Evolutionary conservation across 1,139 yeast genomes (phyloP).

Genomic region (Hemisphaericaspora lyxosophila): DNA sequence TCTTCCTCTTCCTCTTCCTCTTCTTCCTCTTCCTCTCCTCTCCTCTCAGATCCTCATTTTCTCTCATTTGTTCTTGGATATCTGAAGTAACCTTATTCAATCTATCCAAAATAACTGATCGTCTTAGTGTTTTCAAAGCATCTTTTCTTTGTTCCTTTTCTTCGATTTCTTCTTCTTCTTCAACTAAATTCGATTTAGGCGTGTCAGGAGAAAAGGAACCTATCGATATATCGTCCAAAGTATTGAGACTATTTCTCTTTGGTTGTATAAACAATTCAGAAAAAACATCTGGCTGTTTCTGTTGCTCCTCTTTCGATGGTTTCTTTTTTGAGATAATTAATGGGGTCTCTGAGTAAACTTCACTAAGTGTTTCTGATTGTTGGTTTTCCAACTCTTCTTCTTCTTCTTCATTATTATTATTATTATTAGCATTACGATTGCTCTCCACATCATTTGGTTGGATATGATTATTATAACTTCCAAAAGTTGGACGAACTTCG

Average conservation of each 20-base stretch:
- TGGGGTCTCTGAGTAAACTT: slow-evolving; percentile 42
- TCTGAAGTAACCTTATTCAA: slow-evolving; percentile 43
- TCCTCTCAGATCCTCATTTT: slow-evolving; percentile 16
- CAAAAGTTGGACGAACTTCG: slow-evolving; percentile 12
- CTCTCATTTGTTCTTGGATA: slow-evolving; percentile 35
- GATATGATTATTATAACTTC: slow-evolving; percentile 7
- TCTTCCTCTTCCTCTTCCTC: not conserved
- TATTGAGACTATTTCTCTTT: slow-evolving; percentile 2
- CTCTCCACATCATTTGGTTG: not conserved
- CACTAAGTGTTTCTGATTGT: slow-evolving; percentile 44
- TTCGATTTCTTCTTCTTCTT: slow-evolving; percentile 2
- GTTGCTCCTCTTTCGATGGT: slow-evolving; percentile 8
- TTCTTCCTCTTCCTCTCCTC: slow-evolving; percentile 6
- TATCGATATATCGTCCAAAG: slow-evolving; percentile 25
- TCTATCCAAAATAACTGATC: slow-evolving; percentile 41
- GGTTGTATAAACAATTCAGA: slow-evolving; percentile 10
- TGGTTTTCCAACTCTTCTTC: slow-evolving; percentile 24
- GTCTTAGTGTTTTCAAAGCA: slow-evolving; percentile 21
- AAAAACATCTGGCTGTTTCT: slow-evolving; percentile 1
- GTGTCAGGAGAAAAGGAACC: slow-evolving; percentile 42
- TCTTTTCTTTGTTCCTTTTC: slow-evolving; percentile 2
- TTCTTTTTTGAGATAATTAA: slow-evolving; percentile 33
- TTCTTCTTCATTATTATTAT: slow-evolving; percentile 16
- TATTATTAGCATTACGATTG: too few species aligned
- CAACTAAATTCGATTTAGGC: slow-evolving; percentile 16